Percentiles rank a stretch among this genome's conserved stretches.
These are phyloP conservation scores for Capillidium rhysosporum DNA, from an alignment of 371 early-diverging fungal genomes.

Conservation along the genomic window DNA sequence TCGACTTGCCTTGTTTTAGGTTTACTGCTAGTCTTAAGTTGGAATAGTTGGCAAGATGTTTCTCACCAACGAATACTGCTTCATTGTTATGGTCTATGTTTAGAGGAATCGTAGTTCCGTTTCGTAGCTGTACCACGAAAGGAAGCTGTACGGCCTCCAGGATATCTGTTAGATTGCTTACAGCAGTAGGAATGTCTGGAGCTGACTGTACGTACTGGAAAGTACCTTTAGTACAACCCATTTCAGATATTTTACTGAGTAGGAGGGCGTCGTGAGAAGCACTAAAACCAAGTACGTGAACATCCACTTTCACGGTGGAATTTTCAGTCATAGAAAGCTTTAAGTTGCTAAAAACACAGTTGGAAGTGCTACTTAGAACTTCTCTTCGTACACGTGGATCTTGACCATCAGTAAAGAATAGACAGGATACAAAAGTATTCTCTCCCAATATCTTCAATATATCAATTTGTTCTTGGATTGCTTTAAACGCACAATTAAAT, in stretches of 20 bases:
- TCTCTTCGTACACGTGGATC: conserved; percentile 6
- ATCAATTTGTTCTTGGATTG: background rate
- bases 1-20: background rate
- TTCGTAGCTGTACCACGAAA: conserved; percentile 5
- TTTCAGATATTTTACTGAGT: conserved; percentile 13
- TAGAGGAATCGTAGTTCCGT: conserved; percentile 9
- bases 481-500: background rate
- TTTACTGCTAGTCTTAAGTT: background rate
- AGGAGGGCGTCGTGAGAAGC: conserved; percentile 11
- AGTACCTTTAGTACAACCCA: conserved; percentile 10
- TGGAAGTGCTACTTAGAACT: background rate
- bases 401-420: conserved; percentile 15
- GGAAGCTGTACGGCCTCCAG: conserved; percentile 9
- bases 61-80: conserved; percentile 1
- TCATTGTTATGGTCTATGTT: background rate
- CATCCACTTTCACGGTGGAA: conserved; percentile 2
- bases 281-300: conserved; percentile 14
- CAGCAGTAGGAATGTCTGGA: conserved; percentile 10
- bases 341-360: background rate
- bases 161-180: conserved; percentile 12
- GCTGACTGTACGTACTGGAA: conserved; percentile 12
- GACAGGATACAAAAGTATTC: background rate
- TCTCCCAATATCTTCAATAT: background rate
- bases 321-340: background rate
- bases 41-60: background rate